Evolutionary conservation across 192 early-diverging fungal species (phyloP), one percentile per base, ranked within the genome.

Genomic region (Geranomyces variabilis): DNA sequence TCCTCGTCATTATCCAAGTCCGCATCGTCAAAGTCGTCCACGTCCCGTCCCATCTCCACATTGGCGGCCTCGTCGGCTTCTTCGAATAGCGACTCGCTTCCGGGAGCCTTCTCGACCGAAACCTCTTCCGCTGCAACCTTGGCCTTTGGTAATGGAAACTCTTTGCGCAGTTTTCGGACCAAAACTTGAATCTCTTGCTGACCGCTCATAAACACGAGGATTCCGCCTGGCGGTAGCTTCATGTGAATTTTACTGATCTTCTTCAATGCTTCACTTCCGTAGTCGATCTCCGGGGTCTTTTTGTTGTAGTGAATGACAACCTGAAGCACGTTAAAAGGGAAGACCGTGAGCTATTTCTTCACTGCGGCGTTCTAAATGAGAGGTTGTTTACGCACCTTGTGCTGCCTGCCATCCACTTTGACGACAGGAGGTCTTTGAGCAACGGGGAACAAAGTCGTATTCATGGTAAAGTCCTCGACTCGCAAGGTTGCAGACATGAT

Each of bases 401-500:
- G 93, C 83, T 96, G 96, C 66, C 96, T 85, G 0, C 94, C 92
- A 71, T 96, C 92, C 4, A 98, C 93, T 47, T 91, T 93, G 10
- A 98, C 88, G 1, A 98, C 92, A 7, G 95, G 96, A 28, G 94
- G 96, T 19, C 24, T 3, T 19, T 65, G 30, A 1, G 47, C 51
- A 0, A 48, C 58, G 4, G 86, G 81, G 75, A 98, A 98, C 24
- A 99, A 81, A 2, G 85, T 79, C 30, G 78, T 77, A 80, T 98
- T 98, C 63, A 84, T 81, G 34, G 90, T 93, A 77, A 99, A 98
- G 77, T 98, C 98, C 69, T 95, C 91, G 0, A 99, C 94, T n/a
- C 94, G 88, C 66, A 99, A 80, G 0, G 98, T 99, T 48, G 98
- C 98, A 62, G 91, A 93, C 98, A 99, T 99, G 69, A 99, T 96